A percentile compares a stretch with the other conserved stretches of the same genome.
phyloP scores from a whole-genome alignment of 2,329 filamentous ascomycete species.

The Monosporascus sp. region DNA sequence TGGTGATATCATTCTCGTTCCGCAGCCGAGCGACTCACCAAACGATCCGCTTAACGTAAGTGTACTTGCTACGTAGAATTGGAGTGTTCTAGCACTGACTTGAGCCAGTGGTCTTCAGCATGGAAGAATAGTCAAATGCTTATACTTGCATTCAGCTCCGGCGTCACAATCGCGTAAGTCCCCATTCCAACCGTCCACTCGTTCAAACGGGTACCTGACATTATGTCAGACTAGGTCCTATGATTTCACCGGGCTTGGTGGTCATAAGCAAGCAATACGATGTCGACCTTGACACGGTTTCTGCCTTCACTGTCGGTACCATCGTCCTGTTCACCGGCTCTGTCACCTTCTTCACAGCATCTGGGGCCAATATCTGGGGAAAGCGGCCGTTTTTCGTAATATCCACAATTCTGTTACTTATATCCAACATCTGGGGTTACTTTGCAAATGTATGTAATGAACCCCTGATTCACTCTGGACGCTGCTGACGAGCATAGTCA shows the following conservation, averaged over 20 bases:
- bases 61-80: background rate
- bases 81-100: slow-evolving; percentile 2
- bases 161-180: slow-evolving; percentile 18
- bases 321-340: slow-evolving; percentile 18
- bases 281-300: slow-evolving; percentile 11
- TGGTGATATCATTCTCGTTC: slow-evolving; percentile 19
- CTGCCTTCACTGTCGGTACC: slow-evolving; percentile 17
- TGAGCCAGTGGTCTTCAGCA: slow-evolving; percentile 13
- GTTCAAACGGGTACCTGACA: slow-evolving; percentile 2
- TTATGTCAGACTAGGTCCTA: slow-evolving; percentile 13
- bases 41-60: slow-evolving; percentile 20
- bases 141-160: slow-evolving; percentile 18
- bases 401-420: slow-evolving; percentile 13
- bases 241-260: slow-evolving; percentile 18
- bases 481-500: slow-evolving; percentile 8
- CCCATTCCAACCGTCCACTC: background rate
- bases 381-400: slow-evolving; percentile 22
- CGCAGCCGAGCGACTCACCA: slow-evolving; percentile 19
- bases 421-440: slow-evolving; percentile 19
- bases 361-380: slow-evolving; percentile 19
- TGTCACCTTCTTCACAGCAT: slow-evolving; percentile 18
- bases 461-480: background rate
- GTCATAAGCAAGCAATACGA: slow-evolving; percentile 15
- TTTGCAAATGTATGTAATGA: slow-evolving; percentile 15
- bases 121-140: slow-evolving; percentile 17